Percentiles rank a stretch among this genome's conserved stretches.
Conservation (phyloP, 768 basidiomycete species). For the Cystofilobasidium capitatum region DNA sequence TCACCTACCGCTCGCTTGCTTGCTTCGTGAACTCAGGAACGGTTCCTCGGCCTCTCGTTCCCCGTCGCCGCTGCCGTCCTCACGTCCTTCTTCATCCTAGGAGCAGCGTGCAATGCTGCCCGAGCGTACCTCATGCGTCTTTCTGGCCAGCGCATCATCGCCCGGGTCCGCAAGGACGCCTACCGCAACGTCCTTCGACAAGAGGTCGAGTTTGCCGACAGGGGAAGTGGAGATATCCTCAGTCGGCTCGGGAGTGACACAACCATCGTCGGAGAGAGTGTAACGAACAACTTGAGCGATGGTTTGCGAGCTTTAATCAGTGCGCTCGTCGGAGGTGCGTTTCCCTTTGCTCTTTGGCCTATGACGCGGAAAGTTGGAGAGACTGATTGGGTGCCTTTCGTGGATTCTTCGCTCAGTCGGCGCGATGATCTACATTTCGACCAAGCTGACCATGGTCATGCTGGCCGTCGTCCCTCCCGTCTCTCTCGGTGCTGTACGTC, state of each 20-base stretch:
- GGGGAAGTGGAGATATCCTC: conserved; percentile 84
- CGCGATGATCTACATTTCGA: conserved; percentile 83
- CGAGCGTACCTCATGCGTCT: conserved; percentile 57
- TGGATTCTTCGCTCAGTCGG: conserved; percentile 49
- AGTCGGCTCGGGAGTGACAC: conserved; percentile 85
- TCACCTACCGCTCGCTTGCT: not conserved
- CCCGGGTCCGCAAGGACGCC: conserved; percentile 60
- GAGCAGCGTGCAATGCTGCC: conserved; percentile 75
- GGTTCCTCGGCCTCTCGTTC: conserved; percentile 68
- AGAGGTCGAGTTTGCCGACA: conserved; percentile 87
- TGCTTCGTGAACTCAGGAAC: conserved; percentile 32
- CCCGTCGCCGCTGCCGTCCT: conserved; percentile 69
- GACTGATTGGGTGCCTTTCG: not conserved
- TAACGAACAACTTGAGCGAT: conserved; percentile 47
- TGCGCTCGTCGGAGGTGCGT: conserved; percentile 50
- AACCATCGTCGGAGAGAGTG: conserved; percentile 69
- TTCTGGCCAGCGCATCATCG: conserved; percentile 84
- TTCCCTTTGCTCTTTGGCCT: not conserved
- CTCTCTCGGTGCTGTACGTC: conserved; percentile 49
- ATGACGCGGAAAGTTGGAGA: not conserved
- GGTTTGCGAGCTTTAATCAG: conserved; percentile 70
- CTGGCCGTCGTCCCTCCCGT: conserved; percentile 81
- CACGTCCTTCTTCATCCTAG: conserved; percentile 68
- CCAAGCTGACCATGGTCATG: conserved; percentile 78
- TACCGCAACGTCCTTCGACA: conserved; percentile 75